phyloP scores from a whole-genome alignment of 2,329 filamentous ascomycete genomes.

The Albophoma yamanashiensis region DNA sequence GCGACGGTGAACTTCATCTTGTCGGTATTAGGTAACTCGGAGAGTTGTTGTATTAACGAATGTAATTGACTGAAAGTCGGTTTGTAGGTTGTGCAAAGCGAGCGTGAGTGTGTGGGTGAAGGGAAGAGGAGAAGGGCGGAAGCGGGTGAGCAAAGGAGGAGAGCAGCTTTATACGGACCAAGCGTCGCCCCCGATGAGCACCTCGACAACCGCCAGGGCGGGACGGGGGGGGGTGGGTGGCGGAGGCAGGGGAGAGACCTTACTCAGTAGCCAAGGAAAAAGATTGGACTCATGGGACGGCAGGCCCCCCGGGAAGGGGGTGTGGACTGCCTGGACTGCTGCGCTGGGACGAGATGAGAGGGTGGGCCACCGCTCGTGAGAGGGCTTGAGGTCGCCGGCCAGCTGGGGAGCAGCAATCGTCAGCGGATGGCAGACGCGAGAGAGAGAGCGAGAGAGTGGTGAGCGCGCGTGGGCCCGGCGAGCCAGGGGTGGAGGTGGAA shows the following conservation, averaged over 20 bases:
- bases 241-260: not conserved
- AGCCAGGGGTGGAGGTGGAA: constrained; percentile 8
- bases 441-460: constrained; percentile 1
- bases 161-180: constrained; percentile 35
- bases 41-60: constrained; percentile 32
- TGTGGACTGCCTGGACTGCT: not conserved
- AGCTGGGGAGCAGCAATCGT: not conserved
- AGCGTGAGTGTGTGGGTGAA: constrained; percentile 39
- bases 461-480: constrained; percentile 10
- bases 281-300: not conserved
- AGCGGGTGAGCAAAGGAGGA: constrained; percentile 24
- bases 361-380: not conserved
- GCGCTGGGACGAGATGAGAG: not conserved
- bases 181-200: not conserved
- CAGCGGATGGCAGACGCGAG: not conserved
- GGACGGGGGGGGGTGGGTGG: not conserved
- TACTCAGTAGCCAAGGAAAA: not conserved
- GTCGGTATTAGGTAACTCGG: constrained; percentile 35
- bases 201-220: constrained; percentile 1
- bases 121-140: constrained; percentile 21
- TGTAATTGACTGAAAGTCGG: constrained; percentile 49
- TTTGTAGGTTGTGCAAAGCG: constrained; percentile 26
- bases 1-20: constrained; percentile 56
- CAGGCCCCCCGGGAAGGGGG: not conserved
- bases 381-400: not conserved